These are phyloP conservation scores for Raphanus raphanistrum DNA, from an alignment of 345 rosid genomes.

Conservation along the genomic window DNA sequence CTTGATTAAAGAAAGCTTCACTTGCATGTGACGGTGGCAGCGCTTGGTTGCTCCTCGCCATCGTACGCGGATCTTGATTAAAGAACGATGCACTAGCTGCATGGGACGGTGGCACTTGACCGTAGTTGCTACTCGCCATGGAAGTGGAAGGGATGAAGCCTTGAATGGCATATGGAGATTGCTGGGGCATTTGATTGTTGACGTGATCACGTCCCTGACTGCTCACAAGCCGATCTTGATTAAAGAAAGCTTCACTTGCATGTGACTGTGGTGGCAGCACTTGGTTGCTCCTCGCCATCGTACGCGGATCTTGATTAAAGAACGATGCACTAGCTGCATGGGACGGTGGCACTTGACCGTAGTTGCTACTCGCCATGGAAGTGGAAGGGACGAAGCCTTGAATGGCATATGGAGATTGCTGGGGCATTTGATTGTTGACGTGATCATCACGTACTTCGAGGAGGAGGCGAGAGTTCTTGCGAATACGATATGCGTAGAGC, in stretches of 20 bases:
- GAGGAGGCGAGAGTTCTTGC: constrained; percentile 51
- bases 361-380: neutral
- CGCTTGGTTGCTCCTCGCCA: neutral
- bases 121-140: neutral
- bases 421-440: neutral
- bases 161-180: neutral
- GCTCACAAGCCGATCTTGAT: neutral
- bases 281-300: neutral
- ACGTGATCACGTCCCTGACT: neutral
- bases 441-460: constrained; percentile 37
- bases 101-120: neutral
- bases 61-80: neutral
- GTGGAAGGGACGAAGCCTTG: neutral
- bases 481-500: constrained; percentile 48
- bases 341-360: neutral
- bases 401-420: neutral
- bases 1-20: neutral
- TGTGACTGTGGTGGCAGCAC: neutral
- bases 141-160: neutral
- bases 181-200: neutral
- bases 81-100: neutral
- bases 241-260: neutral
- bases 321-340: neutral
- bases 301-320: neutral
- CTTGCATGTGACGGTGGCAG: neutral